Conservation (phyloP, 148 eudicot genomes). For the Mesembryanthemum crystallinum region DNA sequence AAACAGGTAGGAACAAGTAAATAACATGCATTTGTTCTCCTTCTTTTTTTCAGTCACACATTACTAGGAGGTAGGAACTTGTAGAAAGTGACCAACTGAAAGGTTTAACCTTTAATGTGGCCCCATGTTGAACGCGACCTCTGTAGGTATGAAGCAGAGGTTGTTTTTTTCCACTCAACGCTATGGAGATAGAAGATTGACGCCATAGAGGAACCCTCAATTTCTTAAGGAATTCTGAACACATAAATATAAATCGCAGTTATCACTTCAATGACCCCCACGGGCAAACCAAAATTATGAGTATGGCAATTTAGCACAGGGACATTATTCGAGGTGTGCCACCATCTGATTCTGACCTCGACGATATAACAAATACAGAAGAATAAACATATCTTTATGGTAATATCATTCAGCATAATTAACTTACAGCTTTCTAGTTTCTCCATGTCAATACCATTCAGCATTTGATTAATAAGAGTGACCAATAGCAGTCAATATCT, state of each 20-base stretch:
- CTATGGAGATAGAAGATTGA: conserved; percentile 30
- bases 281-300: not conserved
- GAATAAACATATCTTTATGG: no score
- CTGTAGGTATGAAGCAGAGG: conserved; percentile 26
- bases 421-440: no score
- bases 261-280: not conserved
- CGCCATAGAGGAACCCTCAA: conserved; percentile 27
- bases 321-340: not conserved
- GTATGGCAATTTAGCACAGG: not conserved
- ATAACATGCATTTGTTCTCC: not conserved
- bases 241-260: not conserved
- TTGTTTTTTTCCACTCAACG: conserved; percentile 22
- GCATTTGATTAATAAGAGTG: no score
- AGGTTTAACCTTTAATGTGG: conserved; percentile 39
- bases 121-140: conserved; percentile 30
- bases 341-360: not conserved
- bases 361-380: no score
- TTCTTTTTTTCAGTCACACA: not conserved
- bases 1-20: conserved; percentile 18
- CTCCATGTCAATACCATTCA: no score
- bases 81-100: conserved; percentile 9
- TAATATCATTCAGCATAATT: no score
- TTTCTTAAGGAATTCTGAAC: conserved; percentile 30
- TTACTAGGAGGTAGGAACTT: conserved; percentile 3
- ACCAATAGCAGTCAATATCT: no score